Conservation (phyloP, 345 rosid species). For the Pseudoturritis turrita region DNA sequence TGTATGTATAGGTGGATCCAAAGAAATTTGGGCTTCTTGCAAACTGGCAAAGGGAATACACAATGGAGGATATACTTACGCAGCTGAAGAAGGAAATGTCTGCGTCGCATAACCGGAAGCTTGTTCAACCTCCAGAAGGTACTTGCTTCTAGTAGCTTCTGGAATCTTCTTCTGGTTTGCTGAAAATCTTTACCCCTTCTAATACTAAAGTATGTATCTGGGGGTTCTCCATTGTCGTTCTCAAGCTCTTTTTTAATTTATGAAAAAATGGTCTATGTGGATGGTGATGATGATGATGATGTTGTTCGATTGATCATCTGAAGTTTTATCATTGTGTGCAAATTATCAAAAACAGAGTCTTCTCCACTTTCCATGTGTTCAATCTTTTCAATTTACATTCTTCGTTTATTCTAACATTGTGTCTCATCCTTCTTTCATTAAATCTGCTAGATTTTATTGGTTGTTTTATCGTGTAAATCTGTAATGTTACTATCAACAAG, state of each 20-base stretch:
- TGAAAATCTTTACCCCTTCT: slow-evolving; percentile 14
- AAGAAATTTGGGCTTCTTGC: slow-evolving; percentile 69
- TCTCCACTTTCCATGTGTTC: slow-evolving; percentile 14
- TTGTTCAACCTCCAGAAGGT: slow-evolving; percentile 85
- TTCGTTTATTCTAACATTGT: neutral
- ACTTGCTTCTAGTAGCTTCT: slow-evolving; percentile 58
- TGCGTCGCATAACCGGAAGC: slow-evolving; percentile 65
- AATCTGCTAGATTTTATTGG: neutral
- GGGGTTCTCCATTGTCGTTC: slow-evolving; percentile 23
- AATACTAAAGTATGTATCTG: slow-evolving; percentile 9
- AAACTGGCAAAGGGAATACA: slow-evolving; percentile 74
- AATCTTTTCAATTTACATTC: neutral
- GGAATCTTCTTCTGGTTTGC: slow-evolving; percentile 16
- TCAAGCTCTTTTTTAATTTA: slow-evolving; percentile 16
- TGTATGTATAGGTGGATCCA: slow-evolving; percentile 50
- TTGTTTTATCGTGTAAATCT: too few species aligned
- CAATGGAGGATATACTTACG: slow-evolving; percentile 69
- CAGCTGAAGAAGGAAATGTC: slow-evolving; percentile 85
- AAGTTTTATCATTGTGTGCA: slow-evolving; percentile 35
- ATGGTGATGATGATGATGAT: slow-evolving; percentile 31
- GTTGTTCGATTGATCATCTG: slow-evolving; percentile 31
- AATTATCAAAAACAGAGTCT: slow-evolving; percentile 25
- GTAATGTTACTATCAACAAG: neutral
- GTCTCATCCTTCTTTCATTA: neutral
- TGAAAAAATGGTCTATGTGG: slow-evolving; percentile 21